phyloP scores from a whole-genome alignment of 2,329 filamentous ascomycete genomes.

The Calonectria pseudoreteaudii region DNA sequence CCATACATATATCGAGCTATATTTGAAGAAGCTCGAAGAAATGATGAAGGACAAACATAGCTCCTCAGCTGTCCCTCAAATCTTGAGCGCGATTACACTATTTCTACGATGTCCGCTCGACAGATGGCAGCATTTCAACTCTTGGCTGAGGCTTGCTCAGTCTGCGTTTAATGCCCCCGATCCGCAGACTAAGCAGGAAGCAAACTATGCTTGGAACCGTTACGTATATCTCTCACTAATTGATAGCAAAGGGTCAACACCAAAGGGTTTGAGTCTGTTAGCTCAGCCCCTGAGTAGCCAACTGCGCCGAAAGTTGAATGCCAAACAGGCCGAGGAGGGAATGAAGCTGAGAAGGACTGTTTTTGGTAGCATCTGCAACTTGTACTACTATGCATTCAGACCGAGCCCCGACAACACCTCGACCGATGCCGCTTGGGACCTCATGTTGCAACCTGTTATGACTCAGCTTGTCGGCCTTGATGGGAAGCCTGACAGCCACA shows the following conservation, averaged over 20 bases:
- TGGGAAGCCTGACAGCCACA: constrained; percentile 51
- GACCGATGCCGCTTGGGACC: constrained; percentile 82
- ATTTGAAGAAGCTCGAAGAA: constrained; percentile 73
- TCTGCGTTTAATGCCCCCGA: constrained; percentile 87
- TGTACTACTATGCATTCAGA: constrained; percentile 86
- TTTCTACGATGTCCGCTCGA: constrained; percentile 76
- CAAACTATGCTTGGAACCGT: constrained; percentile 87
- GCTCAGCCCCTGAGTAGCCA: constrained; percentile 77
- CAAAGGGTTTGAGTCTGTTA: constrained; percentile 56
- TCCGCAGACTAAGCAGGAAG: constrained; percentile 75
- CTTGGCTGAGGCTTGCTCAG: constrained; percentile 84
- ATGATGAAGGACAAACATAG: constrained; percentile 73
- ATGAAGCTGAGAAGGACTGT: constrained; percentile 63
- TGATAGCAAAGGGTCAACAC: constrained; percentile 65
- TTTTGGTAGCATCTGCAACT: constrained; percentile 79
- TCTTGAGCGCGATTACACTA: constrained; percentile 87
- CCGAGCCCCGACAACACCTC: constrained; percentile 75
- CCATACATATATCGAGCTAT: constrained; percentile 76
- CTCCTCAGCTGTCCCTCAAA: constrained; percentile 77
- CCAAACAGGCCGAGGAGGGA: constrained; percentile 66
- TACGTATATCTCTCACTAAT: constrained; percentile 81
- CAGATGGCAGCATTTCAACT: constrained; percentile 79
- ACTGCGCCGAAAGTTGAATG: constrained; percentile 72
- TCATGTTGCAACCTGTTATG: constrained; percentile 76
- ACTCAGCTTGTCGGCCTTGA: constrained; percentile 61